A percentile compares a stretch with the other conserved stretches of the same genome.
Evolutionary conservation across 2,329 filamentous ascomycete species (phyloP).

Genomic region (Didymella sp.): DNA sequence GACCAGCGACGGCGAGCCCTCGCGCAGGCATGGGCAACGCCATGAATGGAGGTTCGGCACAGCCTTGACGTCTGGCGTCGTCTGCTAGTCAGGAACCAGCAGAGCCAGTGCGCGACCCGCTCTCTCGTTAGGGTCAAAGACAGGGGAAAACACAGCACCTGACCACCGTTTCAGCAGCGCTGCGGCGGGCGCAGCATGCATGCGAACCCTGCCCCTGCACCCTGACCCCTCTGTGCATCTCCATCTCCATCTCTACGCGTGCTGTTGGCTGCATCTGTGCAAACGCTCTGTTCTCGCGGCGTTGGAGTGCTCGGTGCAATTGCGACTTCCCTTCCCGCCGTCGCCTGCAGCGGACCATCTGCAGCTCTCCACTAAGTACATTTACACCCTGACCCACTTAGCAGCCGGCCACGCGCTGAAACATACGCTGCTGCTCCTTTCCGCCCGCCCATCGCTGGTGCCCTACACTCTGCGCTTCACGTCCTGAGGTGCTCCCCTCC

Average conservation of each 20-base stretch:
- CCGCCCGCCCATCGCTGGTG: conserved; percentile 29
- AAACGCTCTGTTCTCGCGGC: conserved; percentile 6
- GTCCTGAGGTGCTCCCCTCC: conserved; percentile 15
- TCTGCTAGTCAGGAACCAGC: conserved; percentile 19
- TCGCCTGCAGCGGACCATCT: conserved; percentile 13
- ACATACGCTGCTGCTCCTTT: conserved; percentile 31
- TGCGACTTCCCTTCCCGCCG: conserved; percentile 13
- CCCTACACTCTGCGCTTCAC: conserved; percentile 22
- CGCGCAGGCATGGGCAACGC: conserved; percentile 1
- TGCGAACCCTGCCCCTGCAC: conserved; percentile 22
- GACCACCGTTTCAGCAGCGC: conserved; percentile 26
- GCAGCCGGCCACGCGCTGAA: conserved; percentile 25
- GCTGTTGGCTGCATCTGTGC: conserved; percentile 9
- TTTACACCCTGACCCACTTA: conserved; percentile 10
- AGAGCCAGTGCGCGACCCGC: conserved; percentile 13
- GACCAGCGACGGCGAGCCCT: neutral
- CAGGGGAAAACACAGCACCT: conserved; percentile 14
- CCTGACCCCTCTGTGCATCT: conserved; percentile 11
- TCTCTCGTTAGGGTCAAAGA: conserved; percentile 5
- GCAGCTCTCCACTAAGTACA: conserved; percentile 13
- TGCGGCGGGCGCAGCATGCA: conserved; percentile 13
- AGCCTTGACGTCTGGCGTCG: conserved; percentile 3
- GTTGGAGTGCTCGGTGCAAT: conserved; percentile 5
- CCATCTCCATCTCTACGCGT: conserved; percentile 8
- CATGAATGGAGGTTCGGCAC: conserved; percentile 5